A percentile compares a stretch with the other conserved stretches of the same genome.
Evolutionary conservation across 2,329 filamentous ascomycete genomes (phyloP).

Genomic region (Neophaeococcomyces aloes): DNA sequence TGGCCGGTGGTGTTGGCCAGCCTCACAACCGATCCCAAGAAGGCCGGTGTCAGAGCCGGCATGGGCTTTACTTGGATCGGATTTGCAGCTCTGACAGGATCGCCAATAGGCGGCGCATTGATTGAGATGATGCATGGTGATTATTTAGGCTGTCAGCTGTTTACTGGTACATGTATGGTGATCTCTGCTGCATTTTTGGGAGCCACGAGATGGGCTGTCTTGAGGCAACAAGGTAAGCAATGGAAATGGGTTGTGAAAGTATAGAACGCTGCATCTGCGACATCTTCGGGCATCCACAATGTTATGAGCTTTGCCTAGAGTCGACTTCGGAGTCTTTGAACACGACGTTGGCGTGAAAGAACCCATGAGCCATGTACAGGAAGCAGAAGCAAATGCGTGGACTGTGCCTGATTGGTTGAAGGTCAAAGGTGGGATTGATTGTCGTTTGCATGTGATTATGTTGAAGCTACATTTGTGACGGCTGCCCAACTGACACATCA

Average conservation of each 20-base stretch:
- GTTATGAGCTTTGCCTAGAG: not conserved
- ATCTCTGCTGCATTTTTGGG: slow-evolving; percentile 35
- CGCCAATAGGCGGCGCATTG: slow-evolving; percentile 45
- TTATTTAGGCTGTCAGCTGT: slow-evolving; percentile 44
- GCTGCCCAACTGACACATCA: slow-evolving; percentile 7
- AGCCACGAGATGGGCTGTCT: slow-evolving; percentile 29
- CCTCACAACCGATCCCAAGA: slow-evolving; percentile 42
- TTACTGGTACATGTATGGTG: slow-evolving; percentile 37
- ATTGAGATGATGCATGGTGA: slow-evolving; percentile 36
- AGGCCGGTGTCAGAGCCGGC: slow-evolving; percentile 46
- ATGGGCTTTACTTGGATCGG: slow-evolving; percentile 45
- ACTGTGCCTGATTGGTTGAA: not conserved
- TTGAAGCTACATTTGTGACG: not conserved
- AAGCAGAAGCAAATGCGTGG: too few relatives aligned
- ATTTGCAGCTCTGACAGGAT: slow-evolving; percentile 45
- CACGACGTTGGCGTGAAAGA: not conserved
- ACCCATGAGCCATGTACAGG: too few relatives aligned
- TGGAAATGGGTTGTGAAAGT: slow-evolving; percentile 25
- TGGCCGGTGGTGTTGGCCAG: slow-evolving; percentile 54
- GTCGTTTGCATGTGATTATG: not conserved
- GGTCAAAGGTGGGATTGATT: slow-evolving; percentile 2
- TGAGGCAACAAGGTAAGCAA: slow-evolving; percentile 16
- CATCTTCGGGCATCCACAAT: not conserved
- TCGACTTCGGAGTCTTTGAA: not conserved
- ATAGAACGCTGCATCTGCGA: slow-evolving; percentile 9